Base-by-base conservation (phyloP, 768 basidiomycete species). In the Podaxis sp. region DNA sequence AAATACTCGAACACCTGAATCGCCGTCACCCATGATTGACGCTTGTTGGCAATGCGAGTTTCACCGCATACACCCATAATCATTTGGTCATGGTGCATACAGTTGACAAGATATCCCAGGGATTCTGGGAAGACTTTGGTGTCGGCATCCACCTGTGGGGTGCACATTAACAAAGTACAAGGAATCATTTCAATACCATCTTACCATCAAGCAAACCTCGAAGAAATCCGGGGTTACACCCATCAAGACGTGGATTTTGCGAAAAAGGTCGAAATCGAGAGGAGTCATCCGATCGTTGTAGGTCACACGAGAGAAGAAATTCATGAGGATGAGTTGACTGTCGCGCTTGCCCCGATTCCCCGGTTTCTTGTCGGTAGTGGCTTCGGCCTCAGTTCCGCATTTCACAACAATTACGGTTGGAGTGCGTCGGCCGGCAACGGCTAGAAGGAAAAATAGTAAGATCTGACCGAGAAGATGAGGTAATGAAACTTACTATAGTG, bases 31-130 rank as follows among this genome's bases (percentile, higher is more conserved):
- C 97, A 99, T 21, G 94, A 95, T 62, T 94, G 87, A 23, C 95
- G 90, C 71, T 99, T 99, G 81, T 99, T 99, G 48, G 93, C 95
- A 74, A 99, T 97, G 25, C 96, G 89, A 4, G 97, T 99, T 73
- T 99, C 97, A 53, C 97, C 97, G 71, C 97, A 98, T 35, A 95
- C 91, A 32, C 97, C 97, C 97, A 99, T 99, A 72, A 98, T 95
- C 86, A 95, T 86, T 70, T 90, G 92, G 74, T 99, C 97, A 72
- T 97, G 91, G 66, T 98, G 95, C 95, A 98, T 95, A 75, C 91
- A 94, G 71, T 98, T 98, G 68, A 99, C 96, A 48, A 98, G 83
- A 68, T 92, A 85, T 59, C 84, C 87, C 42, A 98, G 81, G 1
- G 97, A 96, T 46, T 91, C 88, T 5, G 93, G 91, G 71, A 90